phyloP scores from a whole-genome alignment of 1,284 basidiomycete species.

The Serendipita sp. region DNA sequence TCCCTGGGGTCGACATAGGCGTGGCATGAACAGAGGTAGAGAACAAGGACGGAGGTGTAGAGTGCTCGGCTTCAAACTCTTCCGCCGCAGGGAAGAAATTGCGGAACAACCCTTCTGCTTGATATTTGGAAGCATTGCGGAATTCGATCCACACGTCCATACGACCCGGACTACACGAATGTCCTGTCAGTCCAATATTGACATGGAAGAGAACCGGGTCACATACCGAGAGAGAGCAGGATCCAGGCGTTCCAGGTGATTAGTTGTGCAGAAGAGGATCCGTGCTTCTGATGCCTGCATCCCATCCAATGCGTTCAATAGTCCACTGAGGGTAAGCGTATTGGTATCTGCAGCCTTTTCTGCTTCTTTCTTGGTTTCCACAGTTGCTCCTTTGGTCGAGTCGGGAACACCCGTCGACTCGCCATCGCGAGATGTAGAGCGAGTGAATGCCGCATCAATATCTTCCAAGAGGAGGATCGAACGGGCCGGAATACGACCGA shows the following conservation, averaged over 20 bases:
- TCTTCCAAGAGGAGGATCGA: slow-evolving; percentile 76
- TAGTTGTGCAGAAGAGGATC: slow-evolving; percentile 69
- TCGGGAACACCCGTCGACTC: slow-evolving; percentile 41
- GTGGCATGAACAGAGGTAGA: slow-evolving; percentile 17
- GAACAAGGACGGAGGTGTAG: slow-evolving; percentile 15
- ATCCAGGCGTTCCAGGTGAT: slow-evolving; percentile 71
- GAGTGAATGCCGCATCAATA: slow-evolving; percentile 67
- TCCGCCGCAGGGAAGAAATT: slow-evolving; percentile 73
- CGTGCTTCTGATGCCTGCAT: slow-evolving; percentile 75
- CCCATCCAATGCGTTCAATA: slow-evolving; percentile 73
- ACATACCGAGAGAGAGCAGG: slow-evolving; percentile 48
- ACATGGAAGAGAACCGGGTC: slow-evolving; percentile 13
- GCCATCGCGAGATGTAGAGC: slow-evolving; percentile 23
- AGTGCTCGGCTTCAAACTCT: slow-evolving; percentile 20
- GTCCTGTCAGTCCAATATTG: neutral
- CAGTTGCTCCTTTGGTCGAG: slow-evolving; percentile 30
- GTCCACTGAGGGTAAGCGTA: slow-evolving; percentile 62
- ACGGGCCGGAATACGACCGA: slow-evolving; percentile 68
- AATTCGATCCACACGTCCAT: slow-evolving; percentile 87
- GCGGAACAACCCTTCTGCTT: slow-evolving; percentile 66
- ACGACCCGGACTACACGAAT: slow-evolving; percentile 45
- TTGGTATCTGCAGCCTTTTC: slow-evolving; percentile 44
- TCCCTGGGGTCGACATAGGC: slow-evolving; percentile 7
- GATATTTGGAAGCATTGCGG: slow-evolving; percentile 67
- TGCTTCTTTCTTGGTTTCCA: slow-evolving; percentile 25